phyloP scores from a whole-genome alignment of 352 stramenopile genomes.

The Phytophthora boehmeriae region DNA sequence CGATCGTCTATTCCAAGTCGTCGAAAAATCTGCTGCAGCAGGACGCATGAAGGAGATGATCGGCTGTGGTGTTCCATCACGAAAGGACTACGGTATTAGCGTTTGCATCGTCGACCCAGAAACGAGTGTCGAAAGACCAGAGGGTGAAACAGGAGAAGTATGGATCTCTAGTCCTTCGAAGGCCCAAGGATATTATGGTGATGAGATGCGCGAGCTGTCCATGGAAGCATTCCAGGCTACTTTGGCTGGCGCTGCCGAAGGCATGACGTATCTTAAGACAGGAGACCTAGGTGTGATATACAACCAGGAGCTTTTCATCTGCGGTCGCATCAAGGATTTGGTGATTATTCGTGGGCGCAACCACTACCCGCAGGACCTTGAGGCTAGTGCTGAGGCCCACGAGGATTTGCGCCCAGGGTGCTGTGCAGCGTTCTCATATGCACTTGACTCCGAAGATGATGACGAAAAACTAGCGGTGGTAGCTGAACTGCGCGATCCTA shows the following conservation, averaged over 20 bases:
- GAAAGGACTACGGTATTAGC: constrained; percentile 89
- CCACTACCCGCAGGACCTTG: constrained; percentile 99
- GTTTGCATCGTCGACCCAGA: constrained; percentile 94
- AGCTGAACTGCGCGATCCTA: constrained; percentile 71
- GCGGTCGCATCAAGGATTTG: constrained; percentile 98
- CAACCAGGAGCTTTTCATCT: constrained; percentile 96
- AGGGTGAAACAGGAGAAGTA: constrained; percentile 85
- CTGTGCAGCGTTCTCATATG: constrained; percentile 93
- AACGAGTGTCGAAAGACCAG: constrained; percentile 38
- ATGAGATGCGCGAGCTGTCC: constrained; percentile 80
- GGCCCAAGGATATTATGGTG: constrained; percentile 93
- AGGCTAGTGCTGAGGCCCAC: constrained; percentile 90
- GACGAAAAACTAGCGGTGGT: constrained; percentile 82
- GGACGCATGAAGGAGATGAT: constrained; percentile 82
- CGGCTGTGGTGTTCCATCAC: constrained; percentile 92
- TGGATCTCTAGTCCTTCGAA: constrained; percentile 92
- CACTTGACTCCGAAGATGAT: constrained; percentile 34
- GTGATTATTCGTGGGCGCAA: constrained; percentile 99
- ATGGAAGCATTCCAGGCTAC: constrained; percentile 89
- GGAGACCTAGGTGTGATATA: constrained; percentile 98
- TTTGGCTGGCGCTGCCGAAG: constrained; percentile 45
- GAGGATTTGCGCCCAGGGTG: constrained; percentile 93
- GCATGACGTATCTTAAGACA: constrained; percentile 89
- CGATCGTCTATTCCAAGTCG: constrained; percentile 59
- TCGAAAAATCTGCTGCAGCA: constrained; percentile 20